Evolutionary conservation across 73 alveolate species (phyloP).

Genomic region (Paramecium bursaria): DNA sequence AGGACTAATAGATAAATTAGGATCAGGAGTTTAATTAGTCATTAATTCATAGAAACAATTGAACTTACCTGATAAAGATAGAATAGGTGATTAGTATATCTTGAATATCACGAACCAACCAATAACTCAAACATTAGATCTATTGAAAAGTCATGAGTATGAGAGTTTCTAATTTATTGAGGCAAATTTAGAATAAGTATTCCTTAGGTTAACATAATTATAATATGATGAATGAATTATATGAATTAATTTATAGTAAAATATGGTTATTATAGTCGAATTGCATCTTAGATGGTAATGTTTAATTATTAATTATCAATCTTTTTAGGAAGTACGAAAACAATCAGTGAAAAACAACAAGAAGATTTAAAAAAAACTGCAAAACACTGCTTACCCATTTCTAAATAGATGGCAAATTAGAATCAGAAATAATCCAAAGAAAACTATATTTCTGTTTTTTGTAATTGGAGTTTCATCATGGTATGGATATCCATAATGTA

Average conservation of each 20-base stretch:
- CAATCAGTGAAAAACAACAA: not conserved
- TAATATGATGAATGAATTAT: not conserved
- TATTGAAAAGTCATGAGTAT: not conserved
- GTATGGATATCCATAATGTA: conserved; percentile 28
- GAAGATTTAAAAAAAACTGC: not conserved
- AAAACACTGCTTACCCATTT: not conserved
- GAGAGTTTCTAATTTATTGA: not conserved
- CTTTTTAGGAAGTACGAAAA: not conserved
- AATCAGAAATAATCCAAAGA: conserved; percentile 19
- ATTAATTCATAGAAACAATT: not conserved
- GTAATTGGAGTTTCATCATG: not conserved
- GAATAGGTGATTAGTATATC: not conserved
- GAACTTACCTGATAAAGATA: not conserved
- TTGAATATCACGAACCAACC: not conserved
- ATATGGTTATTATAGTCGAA: too few species aligned
- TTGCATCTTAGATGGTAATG: too few species aligned
- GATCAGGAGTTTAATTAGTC: conserved; percentile 7
- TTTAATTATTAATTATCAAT: too few species aligned
- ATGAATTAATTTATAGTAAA: too few species aligned
- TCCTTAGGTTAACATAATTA: not conserved
- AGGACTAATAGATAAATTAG: conserved; percentile 2
- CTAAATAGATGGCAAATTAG: not conserved
- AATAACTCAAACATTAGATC: not conserved
- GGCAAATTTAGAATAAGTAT: not conserved
- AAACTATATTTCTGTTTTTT: conserved; percentile 9